Percentiles rank a stretch among this genome's conserved stretches.
phyloP scores from a whole-genome alignment of 257 asterid species.

The Rehmannia glutinosa region DNA sequence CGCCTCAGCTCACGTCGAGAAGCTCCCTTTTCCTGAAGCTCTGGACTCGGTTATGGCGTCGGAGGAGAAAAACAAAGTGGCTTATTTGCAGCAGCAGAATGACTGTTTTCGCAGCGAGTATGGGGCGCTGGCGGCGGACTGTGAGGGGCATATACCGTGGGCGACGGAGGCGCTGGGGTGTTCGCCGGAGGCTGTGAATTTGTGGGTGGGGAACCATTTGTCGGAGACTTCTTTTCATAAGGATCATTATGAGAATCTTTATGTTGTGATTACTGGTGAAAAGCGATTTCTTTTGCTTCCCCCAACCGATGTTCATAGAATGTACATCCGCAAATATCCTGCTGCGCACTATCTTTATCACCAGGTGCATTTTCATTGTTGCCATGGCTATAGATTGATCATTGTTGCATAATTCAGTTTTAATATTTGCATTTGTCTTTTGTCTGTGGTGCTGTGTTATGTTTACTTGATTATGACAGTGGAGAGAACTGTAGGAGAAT shows the following conservation, averaged over 20 bases:
- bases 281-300: slow-evolving; percentile 79
- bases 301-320: slow-evolving; percentile 87
- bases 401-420: no score
- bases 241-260: slow-evolving; percentile 89
- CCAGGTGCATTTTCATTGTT: slow-evolving; percentile 44
- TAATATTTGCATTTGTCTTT: no score
- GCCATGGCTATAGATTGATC: no score
- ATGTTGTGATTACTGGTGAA: slow-evolving; percentile 77
- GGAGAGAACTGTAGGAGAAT: no score
- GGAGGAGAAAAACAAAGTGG: slow-evolving; percentile 24
- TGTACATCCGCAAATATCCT: slow-evolving; percentile 67
- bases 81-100: slow-evolving; percentile 88
- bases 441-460: not conserved
- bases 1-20: slow-evolving; percentile 72
- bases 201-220: slow-evolving; percentile 69
- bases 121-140: slow-evolving; percentile 46
- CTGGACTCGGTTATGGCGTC: slow-evolving; percentile 44
- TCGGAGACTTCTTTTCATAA: slow-evolving; percentile 85
- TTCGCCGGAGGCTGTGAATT: slow-evolving; percentile 85
- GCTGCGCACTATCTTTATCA: slow-evolving; percentile 59
- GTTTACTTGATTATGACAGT: no score
- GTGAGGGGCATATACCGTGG: slow-evolving; percentile 64
- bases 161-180: slow-evolving; percentile 79
- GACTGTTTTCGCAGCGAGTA: slow-evolving; percentile 85
- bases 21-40: slow-evolving; percentile 53